These are phyloP conservation scores for Pseudevernia furfuracea DNA, from an alignment of 495 filamentous ascomycete species.

Conservation along the genomic window DNA sequence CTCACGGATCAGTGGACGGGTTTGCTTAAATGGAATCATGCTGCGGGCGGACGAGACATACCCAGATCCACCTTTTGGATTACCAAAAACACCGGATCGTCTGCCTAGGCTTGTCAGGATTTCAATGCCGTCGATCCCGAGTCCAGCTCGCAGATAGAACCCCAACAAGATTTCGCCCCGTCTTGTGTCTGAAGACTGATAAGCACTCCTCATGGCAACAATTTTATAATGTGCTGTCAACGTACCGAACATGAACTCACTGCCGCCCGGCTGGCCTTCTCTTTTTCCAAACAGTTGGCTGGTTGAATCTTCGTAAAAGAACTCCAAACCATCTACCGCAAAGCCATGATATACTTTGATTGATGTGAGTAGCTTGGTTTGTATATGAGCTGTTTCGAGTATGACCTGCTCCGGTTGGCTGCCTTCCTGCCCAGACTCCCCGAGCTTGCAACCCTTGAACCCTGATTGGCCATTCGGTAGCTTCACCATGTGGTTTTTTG, in stretches of 20 bases:
- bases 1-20: slow-evolving; percentile 6
- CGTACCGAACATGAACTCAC: slow-evolving; percentile 70
- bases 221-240: background rate
- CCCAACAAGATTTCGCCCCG: slow-evolving; percentile 81
- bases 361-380: slow-evolving; percentile 64
- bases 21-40: background rate
- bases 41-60: slow-evolving; percentile 39
- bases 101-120: slow-evolving; percentile 82
- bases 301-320: slow-evolving; percentile 81
- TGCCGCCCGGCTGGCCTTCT: slow-evolving; percentile 65
- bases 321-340: slow-evolving; percentile 81
- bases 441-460: slow-evolving; percentile 71
- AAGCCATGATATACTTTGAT: slow-evolving; percentile 72
- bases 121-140: slow-evolving; percentile 86
- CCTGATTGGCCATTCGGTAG: slow-evolving; percentile 65
- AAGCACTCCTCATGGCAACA: slow-evolving; percentile 22
- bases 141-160: slow-evolving; percentile 73
- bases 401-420: slow-evolving; percentile 67
- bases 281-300: slow-evolving; percentile 85
- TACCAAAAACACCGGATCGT: slow-evolving; percentile 79
- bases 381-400: slow-evolving; percentile 58
- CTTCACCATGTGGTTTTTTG: slow-evolving; percentile 64
- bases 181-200: slow-evolving; percentile 55
- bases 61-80: slow-evolving; percentile 72
- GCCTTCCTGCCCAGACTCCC: slow-evolving; percentile 61